Conservation (phyloP, 73 alveolate genomes). For the Tetrahymena malaccensis region DNA sequence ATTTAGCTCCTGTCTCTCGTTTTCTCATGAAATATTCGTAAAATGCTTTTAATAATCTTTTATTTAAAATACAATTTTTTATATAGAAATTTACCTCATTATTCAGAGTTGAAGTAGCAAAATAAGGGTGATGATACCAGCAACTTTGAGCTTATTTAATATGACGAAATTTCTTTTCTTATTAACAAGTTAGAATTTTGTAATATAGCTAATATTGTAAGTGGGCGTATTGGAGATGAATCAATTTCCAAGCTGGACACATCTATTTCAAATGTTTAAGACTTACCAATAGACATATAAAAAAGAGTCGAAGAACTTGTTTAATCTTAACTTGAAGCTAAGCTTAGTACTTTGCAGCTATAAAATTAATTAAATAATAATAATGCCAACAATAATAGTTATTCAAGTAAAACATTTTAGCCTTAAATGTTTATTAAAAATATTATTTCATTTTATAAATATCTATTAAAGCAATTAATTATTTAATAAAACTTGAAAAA, state of each 20-base stretch:
- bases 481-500: too few species aligned
- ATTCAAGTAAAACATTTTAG: background rate
- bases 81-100: background rate
- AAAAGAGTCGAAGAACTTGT: background rate
- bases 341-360: background rate
- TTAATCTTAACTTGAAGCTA: background rate
- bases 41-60: background rate
- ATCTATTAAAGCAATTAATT: too few species aligned
- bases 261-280: background rate
- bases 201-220: background rate
- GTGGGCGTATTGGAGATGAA: background rate
- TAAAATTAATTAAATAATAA: background rate
- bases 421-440: too few species aligned
- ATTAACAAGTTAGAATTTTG: background rate
- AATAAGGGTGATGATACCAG: background rate
- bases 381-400: background rate
- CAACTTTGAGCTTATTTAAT: background rate
- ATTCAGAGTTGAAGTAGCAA: background rate
- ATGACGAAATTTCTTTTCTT: background rate
- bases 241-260: background rate
- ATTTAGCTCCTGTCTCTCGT: background rate
- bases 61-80: background rate
- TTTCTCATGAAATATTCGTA: background rate
- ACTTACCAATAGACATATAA: background rate
- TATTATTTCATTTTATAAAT: too few species aligned